Base-by-base conservation (phyloP, 306 rosid genomes). In the Begonia peltatifolia region DNA sequence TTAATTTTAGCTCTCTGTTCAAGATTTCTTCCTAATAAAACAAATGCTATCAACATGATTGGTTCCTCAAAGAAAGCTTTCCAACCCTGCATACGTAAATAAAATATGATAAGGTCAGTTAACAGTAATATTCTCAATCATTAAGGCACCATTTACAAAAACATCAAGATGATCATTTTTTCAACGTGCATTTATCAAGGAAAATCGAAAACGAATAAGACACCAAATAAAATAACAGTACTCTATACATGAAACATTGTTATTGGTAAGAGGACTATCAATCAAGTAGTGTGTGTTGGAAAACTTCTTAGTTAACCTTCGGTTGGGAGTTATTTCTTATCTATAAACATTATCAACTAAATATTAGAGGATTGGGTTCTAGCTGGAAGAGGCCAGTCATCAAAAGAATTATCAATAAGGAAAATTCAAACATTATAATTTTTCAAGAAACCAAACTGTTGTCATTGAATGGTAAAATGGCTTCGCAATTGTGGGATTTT, bases 1-100 rank as follows among this genome's bases (percentile, higher is more conserved):
- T 81, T 85, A 64, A 89, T 80, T 76, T 89, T 89, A 63, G 97
- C 97, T 74, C 95, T 80, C 73, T 78, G 97, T 63, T 89, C 97
- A 48, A 89, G 94, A 76, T 89, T 89, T 78, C 94, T 80, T 62
- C 97, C 97, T 59, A 89, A 69, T 76, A 89, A 78, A 62, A 89
- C 95, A 52, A 89, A 89, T 66, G 97, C 97, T 60, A 89, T 89
- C 46, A 89, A 81, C 97, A 89, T 89, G 50, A 89, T 86, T 53
- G 97, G 97, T 57, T 89, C 97, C 77, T 89, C 97, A 67, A 89
- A 89, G 81, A 89, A 89, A 10, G 95, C 79, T 81, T 80, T 85
- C 97, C 97, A 89, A 20, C 97, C 97, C 97, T 89, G 87, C 76
- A 30, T 30, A 30, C 6, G 38, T 30, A 30, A 30, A 30, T 30